phyloP scores from a whole-genome alignment of 768 basidiomycete genomes.

The Crucibulum laeve region DNA sequence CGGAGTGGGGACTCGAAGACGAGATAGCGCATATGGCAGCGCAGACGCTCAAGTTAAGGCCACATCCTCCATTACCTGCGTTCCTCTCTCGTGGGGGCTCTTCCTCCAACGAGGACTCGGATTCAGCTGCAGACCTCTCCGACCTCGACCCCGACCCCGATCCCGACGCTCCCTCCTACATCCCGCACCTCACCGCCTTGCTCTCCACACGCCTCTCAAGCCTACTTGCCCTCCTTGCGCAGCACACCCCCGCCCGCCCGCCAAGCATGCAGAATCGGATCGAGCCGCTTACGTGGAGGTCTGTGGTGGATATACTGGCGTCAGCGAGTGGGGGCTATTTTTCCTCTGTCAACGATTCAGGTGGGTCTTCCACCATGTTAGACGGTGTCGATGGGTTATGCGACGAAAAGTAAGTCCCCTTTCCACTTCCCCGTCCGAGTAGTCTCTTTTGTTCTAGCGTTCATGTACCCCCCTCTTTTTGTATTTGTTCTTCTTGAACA shows the following conservation, averaged over 20 bases:
- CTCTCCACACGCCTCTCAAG: slow-evolving; percentile 42
- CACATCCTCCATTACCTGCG: slow-evolving; percentile 11
- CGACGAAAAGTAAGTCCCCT: no score
- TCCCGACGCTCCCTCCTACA: slow-evolving; percentile 21
- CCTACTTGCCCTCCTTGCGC: slow-evolving; percentile 50
- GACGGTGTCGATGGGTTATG: no score
- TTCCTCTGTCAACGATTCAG: no score
- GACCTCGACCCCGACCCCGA: slow-evolving; percentile 19
- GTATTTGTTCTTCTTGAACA: no score
- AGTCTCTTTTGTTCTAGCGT: no score
- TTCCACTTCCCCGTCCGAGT: no score
- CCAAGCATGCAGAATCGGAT: slow-evolving; percentile 64
- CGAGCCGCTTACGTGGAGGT: slow-evolving; percentile 58
- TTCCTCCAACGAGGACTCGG: slow-evolving; percentile 11
- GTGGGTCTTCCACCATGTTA: no score
- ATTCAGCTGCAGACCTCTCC: slow-evolving; percentile 14
- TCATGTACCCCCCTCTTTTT: no score
- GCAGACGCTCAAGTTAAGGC: slow-evolving; percentile 22
- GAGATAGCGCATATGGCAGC: slow-evolving; percentile 52
- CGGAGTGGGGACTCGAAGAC: slow-evolving; percentile 70
- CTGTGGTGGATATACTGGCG: slow-evolving; percentile 51
- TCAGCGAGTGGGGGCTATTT: no score
- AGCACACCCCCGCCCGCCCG: slow-evolving; percentile 49
- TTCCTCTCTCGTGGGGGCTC: background rate
- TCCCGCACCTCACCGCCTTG: slow-evolving; percentile 35